Evolutionary conservation across 371 early-diverging fungal species (phyloP).

Genomic region (Coemansia sp.): DNA sequence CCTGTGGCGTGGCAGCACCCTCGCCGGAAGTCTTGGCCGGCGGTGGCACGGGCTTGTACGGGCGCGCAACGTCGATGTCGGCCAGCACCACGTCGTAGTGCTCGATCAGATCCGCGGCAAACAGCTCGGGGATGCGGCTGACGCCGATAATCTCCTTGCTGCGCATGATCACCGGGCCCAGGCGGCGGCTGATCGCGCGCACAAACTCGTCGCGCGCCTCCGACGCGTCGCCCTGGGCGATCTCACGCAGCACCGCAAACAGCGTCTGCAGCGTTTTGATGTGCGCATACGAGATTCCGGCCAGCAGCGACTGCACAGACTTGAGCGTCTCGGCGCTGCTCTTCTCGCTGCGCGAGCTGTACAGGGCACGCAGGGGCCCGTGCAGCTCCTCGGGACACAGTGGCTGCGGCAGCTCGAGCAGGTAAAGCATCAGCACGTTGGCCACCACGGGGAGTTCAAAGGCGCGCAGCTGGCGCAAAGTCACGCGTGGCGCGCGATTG

Average conservation of each 20-base stretch:
- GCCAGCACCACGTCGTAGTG: conserved; percentile 39
- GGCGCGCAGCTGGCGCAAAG: conserved; percentile 55
- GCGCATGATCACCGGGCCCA: conserved; percentile 44
- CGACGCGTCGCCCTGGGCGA: conserved; percentile 13
- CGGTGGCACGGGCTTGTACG: conserved; percentile 25
- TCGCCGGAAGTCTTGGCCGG: conserved; percentile 16
- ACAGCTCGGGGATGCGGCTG: conserved; percentile 35
- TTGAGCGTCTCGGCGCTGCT: conserved; percentile 21
- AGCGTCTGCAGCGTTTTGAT: conserved; percentile 33
- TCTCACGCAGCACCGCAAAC: conserved; percentile 26
- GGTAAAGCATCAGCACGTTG: conserved; percentile 65
- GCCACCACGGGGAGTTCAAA: conserved; percentile 62
- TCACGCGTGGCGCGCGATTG: conserved; percentile 59
- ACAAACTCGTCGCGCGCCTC: conserved; percentile 23
- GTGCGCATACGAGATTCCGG: conserved; percentile 34
- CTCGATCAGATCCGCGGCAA: conserved; percentile 37
- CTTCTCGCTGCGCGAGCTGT: conserved; percentile 49
- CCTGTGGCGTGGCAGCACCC: not conserved
- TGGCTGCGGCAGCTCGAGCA: conserved; percentile 71
- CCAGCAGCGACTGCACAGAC: conserved; percentile 16
- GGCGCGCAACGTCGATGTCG: conserved; percentile 17
- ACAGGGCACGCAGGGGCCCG: conserved; percentile 68
- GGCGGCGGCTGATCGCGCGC: conserved; percentile 20
- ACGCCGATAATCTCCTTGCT: conserved; percentile 36
- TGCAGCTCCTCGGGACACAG: conserved; percentile 69